Evolutionary conservation across 139 green algal species (phyloP), one percentile per base, ranked within the genome.

Genomic region (Ettlia oleoabundans): DNA sequence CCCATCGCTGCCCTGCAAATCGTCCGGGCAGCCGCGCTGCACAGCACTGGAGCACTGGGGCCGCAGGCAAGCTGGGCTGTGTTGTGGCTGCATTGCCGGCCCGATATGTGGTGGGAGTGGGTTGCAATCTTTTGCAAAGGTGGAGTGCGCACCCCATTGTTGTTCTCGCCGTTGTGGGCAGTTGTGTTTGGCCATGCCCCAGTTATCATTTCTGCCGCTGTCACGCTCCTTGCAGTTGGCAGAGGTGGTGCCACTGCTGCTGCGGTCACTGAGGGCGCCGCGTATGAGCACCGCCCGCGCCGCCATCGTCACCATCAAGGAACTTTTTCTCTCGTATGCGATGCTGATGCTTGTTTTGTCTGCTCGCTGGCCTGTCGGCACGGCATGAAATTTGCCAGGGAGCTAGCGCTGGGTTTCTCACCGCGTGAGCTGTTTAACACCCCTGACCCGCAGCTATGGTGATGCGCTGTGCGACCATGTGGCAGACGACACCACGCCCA

Each of bases 231-330:
- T n/a, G 51, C 52, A 79, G 72, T 33, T 79, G 72, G 13, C 3
- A 3, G 19, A 1, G 33, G 13, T 79, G 51, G 72, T 79, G 32
- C 72, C 72, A 1, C 51, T 79, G 51, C 72, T 79, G 72, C 51
- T 79, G 33, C 72, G 52, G 51, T 33, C 55, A 35, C 38, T 79
- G 72, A 47, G 72, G 3, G 72, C 72, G 51, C 72, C 72, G 33
- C 72, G 72, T 24, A 47, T 79, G 33, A 24, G 52, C 35, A 79
- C 72, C 37, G 51, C 72, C 3, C 72, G 72, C 33, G 72, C 72
- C 51, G 72, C 72, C 72, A 79, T 66, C 51, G 33, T 51, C n/a
- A 37, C 72, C 15, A 33, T 79, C 72, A 53, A 35, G 33, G 52
- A 67, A 19, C 33, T 79, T 21, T 51, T 79, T 28, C n/a, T 52